A percentile compares a stretch with the other conserved stretches of the same genome.
phyloP scores from a whole-genome alignment of 192 early-diverging fungal genomes.

The Coemansia umbellata region DNA sequence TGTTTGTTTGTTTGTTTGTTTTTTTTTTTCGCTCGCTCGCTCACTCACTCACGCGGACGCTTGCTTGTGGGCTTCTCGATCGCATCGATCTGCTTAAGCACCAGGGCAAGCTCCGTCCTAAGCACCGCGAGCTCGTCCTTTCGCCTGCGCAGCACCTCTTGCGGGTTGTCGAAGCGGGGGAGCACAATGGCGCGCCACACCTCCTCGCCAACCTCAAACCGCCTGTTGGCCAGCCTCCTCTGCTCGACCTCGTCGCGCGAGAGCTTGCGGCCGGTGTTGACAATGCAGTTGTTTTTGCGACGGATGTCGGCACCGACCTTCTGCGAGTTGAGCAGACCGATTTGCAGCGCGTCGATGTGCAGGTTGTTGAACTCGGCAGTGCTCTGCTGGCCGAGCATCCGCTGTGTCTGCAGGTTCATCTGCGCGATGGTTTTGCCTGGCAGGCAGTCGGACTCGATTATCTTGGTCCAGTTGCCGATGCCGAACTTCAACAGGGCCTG shows the following conservation, averaged over 20 bases:
- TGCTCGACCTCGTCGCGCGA: slow-evolving; percentile 70
- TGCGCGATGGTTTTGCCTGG: slow-evolving; percentile 97
- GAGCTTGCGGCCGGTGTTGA: slow-evolving; percentile 82
- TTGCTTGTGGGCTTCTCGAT: slow-evolving; percentile 21
- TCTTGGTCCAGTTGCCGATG: slow-evolving; percentile 94
- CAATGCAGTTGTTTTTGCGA: slow-evolving; percentile 93
- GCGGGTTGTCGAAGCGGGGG: slow-evolving; percentile 66
- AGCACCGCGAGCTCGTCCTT: slow-evolving; percentile 57
- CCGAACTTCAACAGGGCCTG: slow-evolving; percentile 86
- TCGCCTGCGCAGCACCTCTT: slow-evolving; percentile 60
- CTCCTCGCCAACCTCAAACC: slow-evolving; percentile 66
- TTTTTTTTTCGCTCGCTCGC: no score
- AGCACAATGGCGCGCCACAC: slow-evolving; percentile 72
- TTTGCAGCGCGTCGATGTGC: slow-evolving; percentile 82
- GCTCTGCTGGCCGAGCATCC: slow-evolving; percentile 93
- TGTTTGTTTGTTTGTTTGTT: no score
- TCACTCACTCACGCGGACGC: slow-evolving; percentile 44
- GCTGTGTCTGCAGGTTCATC: slow-evolving; percentile 93
- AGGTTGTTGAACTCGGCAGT: slow-evolving; percentile 92
- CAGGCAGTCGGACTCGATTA: slow-evolving; percentile 82
- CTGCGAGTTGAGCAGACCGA: slow-evolving; percentile 83
- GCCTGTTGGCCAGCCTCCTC: slow-evolving; percentile 67
- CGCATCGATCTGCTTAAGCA: slow-evolving; percentile 55
- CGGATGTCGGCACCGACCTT: slow-evolving; percentile 79
- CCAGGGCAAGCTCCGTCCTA: slow-evolving; percentile 57